phyloP scores from a whole-genome alignment of 2,329 filamentous ascomycete species.

The Claviceps africana region DNA sequence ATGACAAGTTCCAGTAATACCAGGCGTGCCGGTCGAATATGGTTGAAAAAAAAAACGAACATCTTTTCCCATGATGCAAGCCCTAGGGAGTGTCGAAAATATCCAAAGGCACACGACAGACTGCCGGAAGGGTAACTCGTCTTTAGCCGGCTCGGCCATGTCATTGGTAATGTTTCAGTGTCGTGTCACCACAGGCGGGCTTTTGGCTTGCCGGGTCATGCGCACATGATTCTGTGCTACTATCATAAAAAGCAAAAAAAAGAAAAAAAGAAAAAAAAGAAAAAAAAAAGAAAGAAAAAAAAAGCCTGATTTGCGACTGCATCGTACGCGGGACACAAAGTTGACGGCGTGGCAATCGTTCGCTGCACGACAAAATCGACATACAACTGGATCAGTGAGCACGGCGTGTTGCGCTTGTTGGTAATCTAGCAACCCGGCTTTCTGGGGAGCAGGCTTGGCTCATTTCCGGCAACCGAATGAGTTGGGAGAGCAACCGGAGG shows the following conservation, averaged over 20 bases:
- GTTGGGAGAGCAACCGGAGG: not conserved
- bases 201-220: not conserved
- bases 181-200: not conserved
- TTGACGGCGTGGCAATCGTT: not conserved
- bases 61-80: not conserved
- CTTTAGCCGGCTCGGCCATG: not conserved
- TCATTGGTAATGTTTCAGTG: not conserved
- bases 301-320: not conserved
- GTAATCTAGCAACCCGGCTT: not conserved
- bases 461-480: not conserved
- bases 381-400: not conserved
- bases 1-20: not conserved
- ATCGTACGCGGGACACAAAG: not conserved
- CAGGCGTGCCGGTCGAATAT: not conserved
- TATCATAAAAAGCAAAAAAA: not conserved
- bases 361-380: not conserved
- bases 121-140: not conserved
- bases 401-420: not conserved
- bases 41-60: not conserved
- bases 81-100: not conserved
- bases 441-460: not conserved
- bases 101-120: slow-evolving; percentile 1
- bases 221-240: not conserved
- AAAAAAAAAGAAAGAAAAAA: not conserved
- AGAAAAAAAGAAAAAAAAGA: not conserved